Base-by-base conservation (phyloP, 2,329 filamentous ascomycete genomes). In the Phyllachora maydis region DNA sequence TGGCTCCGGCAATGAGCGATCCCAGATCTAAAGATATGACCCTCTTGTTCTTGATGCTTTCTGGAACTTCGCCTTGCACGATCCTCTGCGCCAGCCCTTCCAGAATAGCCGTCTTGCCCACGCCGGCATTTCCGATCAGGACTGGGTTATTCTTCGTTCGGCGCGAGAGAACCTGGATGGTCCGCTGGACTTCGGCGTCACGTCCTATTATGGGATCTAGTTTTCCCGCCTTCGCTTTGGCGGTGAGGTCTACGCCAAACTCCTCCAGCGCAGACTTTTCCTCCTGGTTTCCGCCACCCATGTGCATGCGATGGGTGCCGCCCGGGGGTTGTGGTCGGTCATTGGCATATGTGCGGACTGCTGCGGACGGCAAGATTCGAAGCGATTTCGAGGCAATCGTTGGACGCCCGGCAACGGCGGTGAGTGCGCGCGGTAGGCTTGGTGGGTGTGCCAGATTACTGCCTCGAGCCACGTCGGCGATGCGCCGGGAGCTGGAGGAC, bases 101-200 rank as follows among this genome's bases (percentile, higher is more conserved):
- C 3, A 93, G 53, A 24, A 93, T 78, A 2, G 85, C 83, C 5
- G 85, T 95, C 52, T 95, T 95, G 30, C 85, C 85, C 0, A 81
- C 91, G 34, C 83, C 85, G 6, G 82, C 79, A 22, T 70, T 72
- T 30, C 85, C 85, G 28, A 93, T 92, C n/a, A 93, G 54, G 1
- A 93, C 83, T 0, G 85, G 85, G 34, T 91, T 91, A 39, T 93
- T 95, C 49, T 95, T 95, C 6, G 88, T 95, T 30, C 88, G 62
- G 32, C 88, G 61, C 10, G 83, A 93, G 2, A 98, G 52, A 8
- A 98, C 76, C 40, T 95, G 88, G 29, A 95, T 93, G 0, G 83
- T 92, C 23, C 88, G 63, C 40, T 92, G 79, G 24, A 95, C 92
- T 44, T 93, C 88, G 4, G 66, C 58, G 38, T 93, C 83, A 44